phyloP scores from a whole-genome alignment of 371 early-diverging fungal genomes.

The Mucor saturninus region DNA sequence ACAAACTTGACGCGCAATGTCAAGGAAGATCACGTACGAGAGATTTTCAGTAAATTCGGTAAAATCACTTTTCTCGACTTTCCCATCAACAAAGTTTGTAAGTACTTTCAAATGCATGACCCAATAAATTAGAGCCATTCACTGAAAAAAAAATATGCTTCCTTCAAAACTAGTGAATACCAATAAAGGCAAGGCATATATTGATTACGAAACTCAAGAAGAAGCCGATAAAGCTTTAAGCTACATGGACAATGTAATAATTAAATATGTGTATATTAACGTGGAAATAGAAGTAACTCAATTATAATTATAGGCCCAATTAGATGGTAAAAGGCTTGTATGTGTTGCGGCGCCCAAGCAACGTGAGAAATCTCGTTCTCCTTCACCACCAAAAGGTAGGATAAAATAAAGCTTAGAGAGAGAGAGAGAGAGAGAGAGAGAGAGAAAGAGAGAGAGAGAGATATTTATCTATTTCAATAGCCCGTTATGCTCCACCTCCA shows the following conservation, averaged over 20 bases:
- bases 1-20: slow-evolving; percentile 53
- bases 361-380: slow-evolving; percentile 39
- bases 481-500: slow-evolving; percentile 39
- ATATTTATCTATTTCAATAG: slow-evolving; percentile 3
- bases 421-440: not conserved
- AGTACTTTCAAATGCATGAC: slow-evolving; percentile 2
- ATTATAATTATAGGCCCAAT: slow-evolving; percentile 46
- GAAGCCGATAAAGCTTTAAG: slow-evolving; percentile 60
- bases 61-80: slow-evolving; percentile 42
- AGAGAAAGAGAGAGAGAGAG: not conserved
- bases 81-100: slow-evolving; percentile 50
- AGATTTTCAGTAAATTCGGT: slow-evolving; percentile 54
- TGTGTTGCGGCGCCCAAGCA: slow-evolving; percentile 38
- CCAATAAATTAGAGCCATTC: too few relatives aligned
- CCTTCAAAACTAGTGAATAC: slow-evolving; percentile 38
- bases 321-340: slow-evolving; percentile 54
- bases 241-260: slow-evolving; percentile 57
- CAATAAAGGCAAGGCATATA: slow-evolving; percentile 60
- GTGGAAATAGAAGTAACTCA: not conserved
- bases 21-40: slow-evolving; percentile 48
- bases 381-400: slow-evolving; percentile 39
- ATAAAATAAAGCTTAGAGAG: not conserved
- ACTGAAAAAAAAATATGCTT: not conserved
- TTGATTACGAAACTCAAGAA: slow-evolving; percentile 61
- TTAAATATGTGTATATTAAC: not conserved